phyloP scores from a whole-genome alignment of 2,329 filamentous ascomycete species.

The Fusarium sublunatum region DNA sequence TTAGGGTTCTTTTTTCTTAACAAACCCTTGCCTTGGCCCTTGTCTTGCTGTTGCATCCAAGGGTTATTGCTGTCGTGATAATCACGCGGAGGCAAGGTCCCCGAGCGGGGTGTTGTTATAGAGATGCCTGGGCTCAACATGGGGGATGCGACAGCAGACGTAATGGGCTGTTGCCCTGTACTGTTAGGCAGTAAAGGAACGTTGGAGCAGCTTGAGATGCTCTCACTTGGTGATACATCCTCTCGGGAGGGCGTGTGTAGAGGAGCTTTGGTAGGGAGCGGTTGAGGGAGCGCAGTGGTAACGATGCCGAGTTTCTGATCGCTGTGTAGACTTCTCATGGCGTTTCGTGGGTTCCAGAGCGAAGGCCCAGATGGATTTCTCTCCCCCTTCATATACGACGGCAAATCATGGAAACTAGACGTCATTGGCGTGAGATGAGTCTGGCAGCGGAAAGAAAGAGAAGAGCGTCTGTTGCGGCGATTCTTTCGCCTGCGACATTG shows the following conservation, averaged over 20 bases:
- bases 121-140: slow-evolving; percentile 41
- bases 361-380: slow-evolving; percentile 27
- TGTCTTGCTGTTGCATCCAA: slow-evolving; percentile 34
- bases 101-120: slow-evolving; percentile 36
- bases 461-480: slow-evolving; percentile 49
- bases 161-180: slow-evolving; percentile 48
- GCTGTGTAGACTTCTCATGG: slow-evolving; percentile 8
- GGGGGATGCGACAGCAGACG: slow-evolving; percentile 32
- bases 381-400: slow-evolving; percentile 35
- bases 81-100: slow-evolving; percentile 23
- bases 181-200: slow-evolving; percentile 50
- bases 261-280: slow-evolving; percentile 35
- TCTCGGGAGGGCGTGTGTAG: slow-evolving; percentile 32
- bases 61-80: slow-evolving; percentile 23
- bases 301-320: slow-evolving; percentile 30
- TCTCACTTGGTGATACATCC: slow-evolving; percentile 48
- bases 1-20: slow-evolving; percentile 39
- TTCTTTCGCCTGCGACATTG: slow-evolving; percentile 59
- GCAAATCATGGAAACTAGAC: slow-evolving; percentile 33
- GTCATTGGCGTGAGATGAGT: slow-evolving; percentile 49
- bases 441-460: slow-evolving; percentile 64
- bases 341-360: slow-evolving; percentile 20
- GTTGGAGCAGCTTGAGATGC: slow-evolving; percentile 50
- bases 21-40: slow-evolving; percentile 21
- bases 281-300: slow-evolving; percentile 38